Evolutionary conservation across 2,329 filamentous ascomycete genomes (phyloP).

Genomic region (Xylaria sp.): DNA sequence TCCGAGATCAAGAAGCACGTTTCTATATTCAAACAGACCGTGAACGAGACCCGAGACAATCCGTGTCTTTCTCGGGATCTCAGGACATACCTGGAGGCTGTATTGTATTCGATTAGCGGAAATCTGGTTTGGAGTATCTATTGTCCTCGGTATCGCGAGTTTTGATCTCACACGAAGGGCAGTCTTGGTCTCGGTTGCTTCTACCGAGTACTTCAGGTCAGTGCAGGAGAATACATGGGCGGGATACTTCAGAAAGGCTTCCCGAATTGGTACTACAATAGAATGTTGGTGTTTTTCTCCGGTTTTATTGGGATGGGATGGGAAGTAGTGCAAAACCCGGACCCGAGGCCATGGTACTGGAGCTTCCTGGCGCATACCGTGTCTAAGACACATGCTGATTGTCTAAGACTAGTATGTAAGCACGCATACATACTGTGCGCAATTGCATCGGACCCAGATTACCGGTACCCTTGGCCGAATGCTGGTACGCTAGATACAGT

Average conservation of each 20-base stretch:
- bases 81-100: slow-evolving; percentile 47
- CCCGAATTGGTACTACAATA: not conserved
- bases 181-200: not conserved
- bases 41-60: slow-evolving; percentile 28
- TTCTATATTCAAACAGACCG: slow-evolving; percentile 23
- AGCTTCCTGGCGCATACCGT: not conserved
- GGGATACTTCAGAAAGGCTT: not conserved
- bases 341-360: not conserved
- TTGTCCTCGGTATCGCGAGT: slow-evolving; percentile 49
- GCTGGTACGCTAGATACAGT: not conserved
- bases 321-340: not conserved
- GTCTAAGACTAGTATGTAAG: not conserved
- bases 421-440: not conserved
- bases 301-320: not conserved
- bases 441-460: not conserved
- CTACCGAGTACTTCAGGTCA: not conserved
- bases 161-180: slow-evolving; percentile 1
- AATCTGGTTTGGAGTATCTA: slow-evolving; percentile 53
- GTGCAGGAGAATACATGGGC: not conserved
- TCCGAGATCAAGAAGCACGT: slow-evolving; percentile 43
- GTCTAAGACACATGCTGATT: not conserved
- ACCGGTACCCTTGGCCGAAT: not conserved
- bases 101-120: slow-evolving; percentile 49
- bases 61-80: slow-evolving; percentile 43
- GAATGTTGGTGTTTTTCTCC: no score